Evolutionary conservation across 306 rosid genomes (phyloP), one percentile per base, ranked within the genome.

Genomic region (Prunus mira): DNA sequence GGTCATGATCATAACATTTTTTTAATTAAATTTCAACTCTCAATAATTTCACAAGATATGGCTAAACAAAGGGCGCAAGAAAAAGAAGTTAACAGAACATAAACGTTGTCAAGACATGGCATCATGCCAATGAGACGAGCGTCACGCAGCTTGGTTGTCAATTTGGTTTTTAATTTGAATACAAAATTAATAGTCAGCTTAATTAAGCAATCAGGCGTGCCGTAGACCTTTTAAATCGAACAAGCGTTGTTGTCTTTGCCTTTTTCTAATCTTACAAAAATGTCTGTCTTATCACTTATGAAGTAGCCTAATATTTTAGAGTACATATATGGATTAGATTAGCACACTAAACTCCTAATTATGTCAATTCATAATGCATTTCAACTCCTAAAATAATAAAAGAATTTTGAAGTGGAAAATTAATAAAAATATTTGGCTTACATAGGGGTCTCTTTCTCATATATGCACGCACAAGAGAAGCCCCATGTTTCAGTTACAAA

Each of bases 131-230:
- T 56, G 4, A 45, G 9, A 43, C 17, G 19, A 69, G 20, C 73
- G 24, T 45, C 73, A 50, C 46, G 73, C 73, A 27, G 73, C 60
- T 45, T 25, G 69, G 69, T 46, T 73, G 77, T 45, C 77, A 60
- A 60, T 41, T 43, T 60, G 45, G 18, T 58, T 25, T 28, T 19
- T 45, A 45, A 73, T 58, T 60, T 73, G 58, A 72, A 18, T 27
- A 14, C 27, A 3, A 2, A 49, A 15, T 50, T 15, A 25, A 32
- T 9, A 18, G 24, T 22, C 25, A 13, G 28, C 15, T 28, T 61
- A 12, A 61, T 9, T 56, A 57, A 9, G 17, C 11, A 62, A 60
- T 60, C 69, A 24, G 77, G 77, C 77, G 58, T 45, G 77, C 77
- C 43, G 5, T 58, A 17, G 68, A 73, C 56, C 67, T 73, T 38